Conservation (phyloP, 805 yeast genomes). For the Nakazawaea holstii region DNA sequence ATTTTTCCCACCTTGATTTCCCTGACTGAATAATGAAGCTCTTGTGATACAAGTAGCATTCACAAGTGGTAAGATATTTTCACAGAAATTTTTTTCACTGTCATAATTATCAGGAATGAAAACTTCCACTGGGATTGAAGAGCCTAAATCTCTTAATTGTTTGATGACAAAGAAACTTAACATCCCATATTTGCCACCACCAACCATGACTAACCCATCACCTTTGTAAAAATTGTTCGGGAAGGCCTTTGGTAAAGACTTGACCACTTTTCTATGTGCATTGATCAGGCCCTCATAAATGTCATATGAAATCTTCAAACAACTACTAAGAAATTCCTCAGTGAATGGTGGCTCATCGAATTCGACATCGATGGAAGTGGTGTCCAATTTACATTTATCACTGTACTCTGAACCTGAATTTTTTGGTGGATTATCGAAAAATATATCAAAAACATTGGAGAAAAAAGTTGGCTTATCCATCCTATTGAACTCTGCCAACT, state of each 20-base stretch:
- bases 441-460: constrained; percentile 6
- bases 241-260: constrained; percentile 6
- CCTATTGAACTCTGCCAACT: constrained; percentile 8
- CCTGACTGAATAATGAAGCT: constrained; percentile 33
- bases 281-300: constrained; percentile 9
- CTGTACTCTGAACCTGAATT: neutral
- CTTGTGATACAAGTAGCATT: constrained; percentile 58
- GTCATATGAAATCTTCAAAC: constrained; percentile 8
- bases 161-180: constrained; percentile 50
- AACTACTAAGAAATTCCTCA: constrained; percentile 6
- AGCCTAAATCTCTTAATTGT: constrained; percentile 41
- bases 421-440: constrained; percentile 7
- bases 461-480: constrained; percentile 10
- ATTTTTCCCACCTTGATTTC: constrained; percentile 31
- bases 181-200: constrained; percentile 65
- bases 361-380: constrained; percentile 9
- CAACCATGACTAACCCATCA: constrained; percentile 63
- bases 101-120: constrained; percentile 38
- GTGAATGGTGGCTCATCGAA: constrained; percentile 7
- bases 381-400: constrained; percentile 9
- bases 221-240: constrained; percentile 22
- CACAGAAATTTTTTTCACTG: constrained; percentile 41
- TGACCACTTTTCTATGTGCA: constrained; percentile 1
- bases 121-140: constrained; percentile 39
- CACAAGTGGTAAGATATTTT: constrained; percentile 33